Base-by-base conservation (phyloP, 129 eudicot genomes). In the Pseudognaphalium luteoalbum region DNA sequence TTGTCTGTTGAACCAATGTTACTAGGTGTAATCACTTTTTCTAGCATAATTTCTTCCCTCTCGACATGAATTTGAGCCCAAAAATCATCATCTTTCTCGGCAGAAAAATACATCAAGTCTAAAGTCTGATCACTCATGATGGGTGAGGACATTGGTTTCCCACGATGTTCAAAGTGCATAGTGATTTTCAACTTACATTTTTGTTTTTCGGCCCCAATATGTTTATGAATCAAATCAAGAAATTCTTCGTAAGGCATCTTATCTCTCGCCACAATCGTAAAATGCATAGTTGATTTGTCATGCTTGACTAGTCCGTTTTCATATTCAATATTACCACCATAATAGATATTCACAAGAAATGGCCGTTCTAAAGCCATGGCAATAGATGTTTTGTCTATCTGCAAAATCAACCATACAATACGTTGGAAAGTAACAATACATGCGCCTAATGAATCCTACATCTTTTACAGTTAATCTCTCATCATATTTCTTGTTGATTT, bases 361-460 rank as follows among this genome's bases (percentile, higher is more conserved):
- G 72, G 72, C 3, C 16, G 29, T 0, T 6, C 54, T 8, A 39
- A 7, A 20, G 72, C 72, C 54, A 37, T 66, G 8, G 47, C 5
- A 3, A 20, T 34, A 17, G 37, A 11, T 35, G 19, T 1, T 1
- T 30, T 3, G 4, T 5, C 47, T 66, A 16, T 7, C 71, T 66
- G 51, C 93, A 72, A 15, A 42, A 1, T 90, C 89, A 57, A 87
- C 28, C 28, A 25, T 25, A 25, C 28, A 25, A 25, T 25, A 25
- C 28, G 28, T 25, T 25, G 28, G 28, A 25, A 25, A 25, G 28
- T 25, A 25, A 25, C 28, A 25, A 25, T 25, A 25, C 28, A 25
- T 25, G 28, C 28, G 28, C 28, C 28, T 25, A 25, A 25, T 25
- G 28, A 25, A 25, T 25, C 28, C 28, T 25, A 25, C 28, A 25